Conservation (phyloP, 495 filamentous ascomycete genomes). For the Jackrogersella multiformis region DNA sequence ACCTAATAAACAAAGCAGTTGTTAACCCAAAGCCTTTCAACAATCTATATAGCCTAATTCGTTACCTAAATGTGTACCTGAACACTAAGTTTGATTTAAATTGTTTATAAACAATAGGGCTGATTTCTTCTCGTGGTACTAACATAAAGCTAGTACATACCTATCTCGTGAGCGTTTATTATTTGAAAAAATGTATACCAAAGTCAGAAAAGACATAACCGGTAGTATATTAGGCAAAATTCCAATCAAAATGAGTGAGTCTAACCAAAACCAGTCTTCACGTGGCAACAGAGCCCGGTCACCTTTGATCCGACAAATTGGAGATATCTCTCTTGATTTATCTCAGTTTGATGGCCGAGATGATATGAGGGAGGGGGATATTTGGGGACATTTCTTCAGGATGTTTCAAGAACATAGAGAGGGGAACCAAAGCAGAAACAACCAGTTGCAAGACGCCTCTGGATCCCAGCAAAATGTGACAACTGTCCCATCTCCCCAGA, state of each 20-base stretch:
- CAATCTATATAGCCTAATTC: not conserved
- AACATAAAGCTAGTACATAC: not conserved
- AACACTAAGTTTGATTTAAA: not conserved
- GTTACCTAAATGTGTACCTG: not conserved
- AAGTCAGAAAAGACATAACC: conserved; percentile 16
- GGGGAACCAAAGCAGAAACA: too few species aligned
- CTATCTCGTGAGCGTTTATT: not conserved
- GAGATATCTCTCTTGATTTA: too few species aligned
- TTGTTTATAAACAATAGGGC: not conserved
- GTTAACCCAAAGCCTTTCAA: not conserved
- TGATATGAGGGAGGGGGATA: too few species aligned
- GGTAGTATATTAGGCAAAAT: conserved; percentile 36
- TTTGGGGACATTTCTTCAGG: too few species aligned
- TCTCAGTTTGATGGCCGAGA: too few species aligned
- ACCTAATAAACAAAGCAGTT: not conserved
- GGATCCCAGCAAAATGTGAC: too few species aligned
- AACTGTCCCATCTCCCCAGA: too few species aligned
- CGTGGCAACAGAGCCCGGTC: too few species aligned
- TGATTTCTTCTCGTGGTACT: not conserved
- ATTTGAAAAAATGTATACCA: conserved; percentile 17
- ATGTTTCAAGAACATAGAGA: too few species aligned
- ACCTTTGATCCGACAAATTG: too few species aligned
- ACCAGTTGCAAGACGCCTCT: too few species aligned
- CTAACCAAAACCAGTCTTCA: not conserved
- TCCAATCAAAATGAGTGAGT: conserved; percentile 16